Conservation (phyloP, 2,329 filamentous ascomycete species). For the Berkeleyomyces basicola region DNA sequence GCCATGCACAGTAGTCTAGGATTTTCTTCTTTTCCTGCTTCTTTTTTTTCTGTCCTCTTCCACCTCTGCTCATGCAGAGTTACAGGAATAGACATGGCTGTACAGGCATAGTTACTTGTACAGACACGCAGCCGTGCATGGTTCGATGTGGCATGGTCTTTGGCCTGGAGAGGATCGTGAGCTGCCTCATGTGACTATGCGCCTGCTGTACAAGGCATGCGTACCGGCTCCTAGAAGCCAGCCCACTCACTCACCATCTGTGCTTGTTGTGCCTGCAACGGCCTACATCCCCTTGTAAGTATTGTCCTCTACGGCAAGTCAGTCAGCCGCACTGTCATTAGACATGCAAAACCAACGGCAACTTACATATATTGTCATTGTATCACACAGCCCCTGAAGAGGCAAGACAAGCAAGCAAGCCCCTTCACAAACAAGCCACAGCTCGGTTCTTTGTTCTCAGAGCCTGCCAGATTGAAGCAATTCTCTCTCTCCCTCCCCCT, state of each 20-base stretch:
- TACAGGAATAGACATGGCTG: background rate
- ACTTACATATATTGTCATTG: background rate
- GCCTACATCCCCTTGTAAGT: background rate
- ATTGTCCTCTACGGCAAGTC: background rate
- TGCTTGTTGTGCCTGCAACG: background rate
- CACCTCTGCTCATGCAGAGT: background rate
- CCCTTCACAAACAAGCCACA: background rate
- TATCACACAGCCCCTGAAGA: background rate
- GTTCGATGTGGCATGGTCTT: background rate
- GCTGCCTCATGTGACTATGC: background rate
- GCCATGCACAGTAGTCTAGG: background rate
- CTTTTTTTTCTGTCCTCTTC: constrained; percentile 2
- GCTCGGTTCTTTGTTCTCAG: background rate
- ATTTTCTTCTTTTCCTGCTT: background rate
- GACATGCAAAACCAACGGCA: background rate
- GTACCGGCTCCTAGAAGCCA: background rate
- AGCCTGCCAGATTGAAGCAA: too few relatives aligned
- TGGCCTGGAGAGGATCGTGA: background rate
- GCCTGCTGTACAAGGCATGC: background rate
- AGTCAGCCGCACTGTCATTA: background rate
- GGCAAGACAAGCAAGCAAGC: background rate
- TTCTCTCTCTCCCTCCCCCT: too few relatives aligned
- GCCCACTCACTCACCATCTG: background rate
- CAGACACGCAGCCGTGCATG: background rate
- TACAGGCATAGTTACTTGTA: too few relatives aligned